phyloP scores from a whole-genome alignment of 805 yeast genomes.

The Hanseniaspora hatyaiensis region DNA sequence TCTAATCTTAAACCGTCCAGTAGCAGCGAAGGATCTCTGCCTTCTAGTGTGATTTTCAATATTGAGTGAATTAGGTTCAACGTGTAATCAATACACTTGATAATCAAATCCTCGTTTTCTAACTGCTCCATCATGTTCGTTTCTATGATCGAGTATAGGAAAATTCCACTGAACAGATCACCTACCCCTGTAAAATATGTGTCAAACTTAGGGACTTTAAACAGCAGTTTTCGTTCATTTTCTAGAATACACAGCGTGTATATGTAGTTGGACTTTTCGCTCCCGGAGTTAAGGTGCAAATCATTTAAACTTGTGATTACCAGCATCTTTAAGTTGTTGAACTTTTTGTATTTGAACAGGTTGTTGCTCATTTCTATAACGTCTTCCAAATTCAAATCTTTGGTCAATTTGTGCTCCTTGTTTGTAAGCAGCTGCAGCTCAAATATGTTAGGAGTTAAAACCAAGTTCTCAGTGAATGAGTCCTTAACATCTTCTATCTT shows the following conservation, averaged over 20 bases:
- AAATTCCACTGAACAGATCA: slow-evolving; percentile 71
- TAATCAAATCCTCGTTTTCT: slow-evolving; percentile 17
- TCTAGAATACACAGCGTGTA: not conserved
- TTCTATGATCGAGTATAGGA: slow-evolving; percentile 48
- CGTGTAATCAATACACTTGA: slow-evolving; percentile 24
- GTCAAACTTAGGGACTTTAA: slow-evolving; percentile 49
- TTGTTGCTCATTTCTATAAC: slow-evolving; percentile 5
- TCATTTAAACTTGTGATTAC: slow-evolving; percentile 12
- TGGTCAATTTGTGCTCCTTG: slow-evolving; percentile 9
- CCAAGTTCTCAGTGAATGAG: slow-evolving; percentile 32
- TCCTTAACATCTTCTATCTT: slow-evolving; percentile 24
- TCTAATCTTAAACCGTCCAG: not conserved
- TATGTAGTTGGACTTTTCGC: too few relatives aligned
- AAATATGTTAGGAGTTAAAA: slow-evolving; percentile 84
- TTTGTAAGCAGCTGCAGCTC: slow-evolving; percentile 57
- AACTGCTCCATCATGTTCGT: slow-evolving; percentile 14
- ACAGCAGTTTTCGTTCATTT: slow-evolving; percentile 20
- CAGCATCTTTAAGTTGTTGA: slow-evolving; percentile 12
- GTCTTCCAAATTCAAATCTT: slow-evolving; percentile 7
- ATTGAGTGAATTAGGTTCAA: slow-evolving; percentile 28
- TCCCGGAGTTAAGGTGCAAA: slow-evolving; percentile 2
- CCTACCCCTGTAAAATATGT: slow-evolving; percentile 94
- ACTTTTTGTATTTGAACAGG: slow-evolving; percentile 2
- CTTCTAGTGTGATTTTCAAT: slow-evolving; percentile 21
- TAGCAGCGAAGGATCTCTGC: slow-evolving; percentile 22